A percentile compares a stretch with the other conserved stretches of the same genome.
Evolutionary conservation across 2,329 filamentous ascomycete species (phyloP).

Genomic region (Cordyceps pruinosa): DNA sequence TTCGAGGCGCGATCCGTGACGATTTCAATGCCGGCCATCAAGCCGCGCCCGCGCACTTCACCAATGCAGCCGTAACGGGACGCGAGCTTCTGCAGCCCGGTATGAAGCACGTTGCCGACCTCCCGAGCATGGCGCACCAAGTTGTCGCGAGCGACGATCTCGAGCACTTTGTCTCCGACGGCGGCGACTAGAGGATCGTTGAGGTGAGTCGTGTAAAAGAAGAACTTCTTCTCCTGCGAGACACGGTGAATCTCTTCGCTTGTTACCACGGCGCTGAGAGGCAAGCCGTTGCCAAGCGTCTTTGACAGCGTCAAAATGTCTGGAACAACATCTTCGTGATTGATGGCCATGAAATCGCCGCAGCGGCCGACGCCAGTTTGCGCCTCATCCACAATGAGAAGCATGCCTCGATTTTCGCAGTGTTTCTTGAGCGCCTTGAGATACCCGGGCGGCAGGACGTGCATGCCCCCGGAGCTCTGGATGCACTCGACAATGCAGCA

Average conservation of each 20-base stretch:
- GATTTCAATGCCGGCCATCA: constrained; percentile 54
- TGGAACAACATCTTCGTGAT: constrained; percentile 46
- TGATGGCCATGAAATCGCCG: constrained; percentile 53
- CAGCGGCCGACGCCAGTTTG: constrained; percentile 53
- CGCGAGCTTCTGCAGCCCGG: constrained; percentile 39
- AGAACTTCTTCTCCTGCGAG: constrained; percentile 41
- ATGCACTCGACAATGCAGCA: constrained; percentile 60
- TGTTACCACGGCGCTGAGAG: constrained; percentile 51
- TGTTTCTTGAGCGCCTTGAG: constrained; percentile 47
- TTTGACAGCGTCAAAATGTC: constrained; percentile 56
- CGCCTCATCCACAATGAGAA: constrained; percentile 55
- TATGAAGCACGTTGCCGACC: constrained; percentile 39
- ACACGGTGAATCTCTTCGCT: constrained; percentile 44
- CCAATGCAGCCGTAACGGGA: constrained; percentile 53
- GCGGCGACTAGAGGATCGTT: constrained; percentile 56
- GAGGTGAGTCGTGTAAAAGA: constrained; percentile 55
- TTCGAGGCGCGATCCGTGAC: constrained; percentile 44
- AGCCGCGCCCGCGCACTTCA: constrained; percentile 51
- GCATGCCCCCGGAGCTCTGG: constrained; percentile 52
- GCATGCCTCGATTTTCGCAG: constrained; percentile 50
- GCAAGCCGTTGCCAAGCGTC: constrained; percentile 54
- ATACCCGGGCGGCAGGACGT: constrained; percentile 52
- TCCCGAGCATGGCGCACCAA: constrained; percentile 39
- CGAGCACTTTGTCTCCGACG: constrained; percentile 54
- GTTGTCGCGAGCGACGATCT: constrained; percentile 51